Conservation (phyloP, 1,284 basidiomycete genomes). For the Ganoderma boninense region DNA sequence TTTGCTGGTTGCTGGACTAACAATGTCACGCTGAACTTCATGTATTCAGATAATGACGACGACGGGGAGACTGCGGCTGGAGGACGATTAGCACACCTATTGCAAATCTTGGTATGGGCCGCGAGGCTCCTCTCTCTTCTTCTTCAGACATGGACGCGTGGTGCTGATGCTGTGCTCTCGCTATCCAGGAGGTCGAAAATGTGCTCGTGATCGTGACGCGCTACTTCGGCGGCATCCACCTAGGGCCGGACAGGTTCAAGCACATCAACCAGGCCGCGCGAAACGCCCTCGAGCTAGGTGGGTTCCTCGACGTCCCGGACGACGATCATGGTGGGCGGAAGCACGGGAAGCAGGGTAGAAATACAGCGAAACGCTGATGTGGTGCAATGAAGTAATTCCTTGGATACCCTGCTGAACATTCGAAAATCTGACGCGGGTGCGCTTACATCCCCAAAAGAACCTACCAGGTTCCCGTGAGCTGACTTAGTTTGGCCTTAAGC, state of each 20-base stretch:
- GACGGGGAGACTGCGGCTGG: conserved; percentile 94
- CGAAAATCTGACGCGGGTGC: too few relatives aligned
- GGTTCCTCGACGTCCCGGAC: conserved; percentile 64
- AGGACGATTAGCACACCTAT: conserved; percentile 83
- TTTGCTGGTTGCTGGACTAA: too few relatives aligned
- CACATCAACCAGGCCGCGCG: conserved; percentile 92
- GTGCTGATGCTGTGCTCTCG: background rate
- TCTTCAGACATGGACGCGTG: too few relatives aligned
- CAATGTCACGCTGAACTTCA: conserved; percentile 12
- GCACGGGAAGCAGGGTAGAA: conserved; percentile 23
- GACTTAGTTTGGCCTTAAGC: too few relatives aligned
- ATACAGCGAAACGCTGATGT: conserved; percentile 14
- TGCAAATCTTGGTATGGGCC: conserved; percentile 81
- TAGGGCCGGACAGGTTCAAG: conserved; percentile 92
- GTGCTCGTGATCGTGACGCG: conserved; percentile 87
- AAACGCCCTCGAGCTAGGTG: conserved; percentile 85
- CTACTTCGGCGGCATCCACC: conserved; percentile 82
- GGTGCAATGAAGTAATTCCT: too few relatives aligned
- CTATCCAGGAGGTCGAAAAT: conserved; percentile 72
- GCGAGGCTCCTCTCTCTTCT: background rate
- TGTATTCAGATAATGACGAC: conserved; percentile 84
- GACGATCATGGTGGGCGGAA: conserved; percentile 22
- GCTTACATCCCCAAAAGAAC: too few relatives aligned
- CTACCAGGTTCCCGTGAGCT: too few relatives aligned
- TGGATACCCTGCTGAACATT: too few relatives aligned